These are phyloP conservation scores for Globisporangium spiculum DNA, from an alignment of 352 stramenopile species.

Conservation along the genomic window DNA sequence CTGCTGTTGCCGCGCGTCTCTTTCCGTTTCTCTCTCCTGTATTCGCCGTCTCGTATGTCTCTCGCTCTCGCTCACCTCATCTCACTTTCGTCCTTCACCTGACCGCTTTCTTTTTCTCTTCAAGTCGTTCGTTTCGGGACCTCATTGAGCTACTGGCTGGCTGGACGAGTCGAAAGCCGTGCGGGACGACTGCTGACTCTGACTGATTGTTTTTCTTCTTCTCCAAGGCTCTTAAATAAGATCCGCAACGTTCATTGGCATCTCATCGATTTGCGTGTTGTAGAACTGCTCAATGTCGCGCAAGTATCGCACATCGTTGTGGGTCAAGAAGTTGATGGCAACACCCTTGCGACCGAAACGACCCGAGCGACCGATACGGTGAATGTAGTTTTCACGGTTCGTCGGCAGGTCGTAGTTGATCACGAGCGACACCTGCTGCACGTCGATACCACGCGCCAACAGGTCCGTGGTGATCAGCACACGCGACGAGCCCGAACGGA, in stretches of 20 bases:
- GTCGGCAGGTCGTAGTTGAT: conserved; percentile 99
- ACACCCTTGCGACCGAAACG: conserved; percentile 99
- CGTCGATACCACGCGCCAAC: conserved; percentile 99
- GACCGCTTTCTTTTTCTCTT: conserved; percentile 15
- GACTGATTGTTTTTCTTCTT: conserved; percentile 33
- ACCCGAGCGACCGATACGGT: conserved; percentile 99
- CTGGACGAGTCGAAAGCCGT: background rate
- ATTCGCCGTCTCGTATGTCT: conserved; percentile 13
- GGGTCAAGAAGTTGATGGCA: conserved; percentile 99
- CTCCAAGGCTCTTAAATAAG: conserved; percentile 92
- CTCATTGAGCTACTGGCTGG: conserved; percentile 1
- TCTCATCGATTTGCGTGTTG: conserved; percentile 99
- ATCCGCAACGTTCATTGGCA: conserved; percentile 99
- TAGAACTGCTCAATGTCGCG: conserved; percentile 99
- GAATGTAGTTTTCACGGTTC: conserved; percentile 99
- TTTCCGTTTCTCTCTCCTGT: conserved; percentile 5
- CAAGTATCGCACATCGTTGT: conserved; percentile 98
- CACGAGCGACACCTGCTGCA: conserved; percentile 97
- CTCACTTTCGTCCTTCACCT: background rate
- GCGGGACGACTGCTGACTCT: conserved; percentile 32
- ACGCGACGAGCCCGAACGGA: conserved; percentile 97
- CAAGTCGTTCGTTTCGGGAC: background rate
- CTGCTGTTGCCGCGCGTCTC: background rate
- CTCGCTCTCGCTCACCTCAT: conserved; percentile 14
- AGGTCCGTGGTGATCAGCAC: conserved; percentile 99